Evolutionary conservation across 768 basidiomycete genomes (phyloP).

Genomic region (Leucocoprinus sp.): DNA sequence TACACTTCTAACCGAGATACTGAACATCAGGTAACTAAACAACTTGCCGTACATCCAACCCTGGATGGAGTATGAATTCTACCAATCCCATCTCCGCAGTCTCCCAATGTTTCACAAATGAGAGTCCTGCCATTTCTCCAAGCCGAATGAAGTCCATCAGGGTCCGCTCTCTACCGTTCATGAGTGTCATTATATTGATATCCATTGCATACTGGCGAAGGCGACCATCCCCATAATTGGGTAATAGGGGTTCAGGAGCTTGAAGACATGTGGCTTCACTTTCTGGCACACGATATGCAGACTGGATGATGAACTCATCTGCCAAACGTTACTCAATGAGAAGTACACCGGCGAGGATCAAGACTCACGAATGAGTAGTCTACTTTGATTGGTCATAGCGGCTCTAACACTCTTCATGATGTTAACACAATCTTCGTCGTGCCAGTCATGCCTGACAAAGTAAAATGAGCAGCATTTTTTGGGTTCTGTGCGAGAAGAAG

Average conservation of each 20-base stretch:
- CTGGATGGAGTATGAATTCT: conserved; percentile 15
- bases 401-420: conserved; percentile 28
- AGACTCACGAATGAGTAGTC: conserved; percentile 29
- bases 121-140: conserved; percentile 22
- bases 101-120: conserved; percentile 27
- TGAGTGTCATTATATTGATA: conserved; percentile 34
- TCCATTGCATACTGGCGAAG: conserved; percentile 35
- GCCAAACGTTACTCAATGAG: neutral
- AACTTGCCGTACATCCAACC: no score
- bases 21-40: no score
- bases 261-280: conserved; percentile 8
- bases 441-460: conserved; percentile 33
- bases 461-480: neutral
- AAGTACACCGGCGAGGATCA: neutral
- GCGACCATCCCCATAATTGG: conserved; percentile 38
- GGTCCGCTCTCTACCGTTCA: conserved; percentile 36
- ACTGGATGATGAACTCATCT: conserved; percentile 32
- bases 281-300: conserved; percentile 15
- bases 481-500: neutral
- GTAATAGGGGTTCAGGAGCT: conserved; percentile 38
- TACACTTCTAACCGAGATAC: no score
- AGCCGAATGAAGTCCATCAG: conserved; percentile 31
- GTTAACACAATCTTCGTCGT: conserved; percentile 23
- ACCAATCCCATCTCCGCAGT: conserved; percentile 22
- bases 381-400: conserved; percentile 26